phyloP scores from a whole-genome alignment of 345 rosid genomes.

The Populus davidiana region DNA sequence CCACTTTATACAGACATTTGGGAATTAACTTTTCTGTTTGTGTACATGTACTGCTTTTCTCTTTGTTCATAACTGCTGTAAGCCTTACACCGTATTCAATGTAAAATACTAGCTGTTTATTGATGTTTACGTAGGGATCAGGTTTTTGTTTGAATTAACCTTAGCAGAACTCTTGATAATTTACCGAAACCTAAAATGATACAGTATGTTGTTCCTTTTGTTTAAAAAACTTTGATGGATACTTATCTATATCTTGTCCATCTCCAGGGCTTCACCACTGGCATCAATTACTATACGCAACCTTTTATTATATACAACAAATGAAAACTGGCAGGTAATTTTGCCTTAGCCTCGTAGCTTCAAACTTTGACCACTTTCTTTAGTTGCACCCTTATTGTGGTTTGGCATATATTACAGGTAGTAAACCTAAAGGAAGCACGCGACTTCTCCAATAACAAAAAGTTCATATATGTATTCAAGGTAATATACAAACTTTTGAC shows the following conservation, averaged over 20 bases:
- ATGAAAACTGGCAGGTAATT: constrained; percentile 93
- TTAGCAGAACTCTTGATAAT: neutral
- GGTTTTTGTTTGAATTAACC: neutral
- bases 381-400: constrained; percentile 3
- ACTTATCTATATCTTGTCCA: constrained; percentile 8
- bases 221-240: neutral
- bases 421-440: constrained; percentile 98
- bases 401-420: constrained; percentile 43
- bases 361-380: constrained; percentile 5
- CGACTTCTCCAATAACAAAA: constrained; percentile 69
- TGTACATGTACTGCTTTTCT: neutral
- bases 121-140: neutral
- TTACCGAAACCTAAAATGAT: neutral
- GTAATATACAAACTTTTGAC: constrained; percentile 36
- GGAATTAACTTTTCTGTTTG: neutral
- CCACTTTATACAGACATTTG: neutral
- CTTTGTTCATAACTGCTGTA: neutral
- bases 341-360: constrained; percentile 1
- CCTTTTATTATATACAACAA: constrained; percentile 75
- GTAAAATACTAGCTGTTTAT: neutral
- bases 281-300: constrained; percentile 90
- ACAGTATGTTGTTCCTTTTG: neutral
- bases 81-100: neutral
- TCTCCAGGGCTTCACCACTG: constrained; percentile 83
- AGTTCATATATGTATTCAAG: constrained; percentile 87